Base-by-base conservation (phyloP, 129 eudicot genomes). In the Escallonia rubra region DNA sequence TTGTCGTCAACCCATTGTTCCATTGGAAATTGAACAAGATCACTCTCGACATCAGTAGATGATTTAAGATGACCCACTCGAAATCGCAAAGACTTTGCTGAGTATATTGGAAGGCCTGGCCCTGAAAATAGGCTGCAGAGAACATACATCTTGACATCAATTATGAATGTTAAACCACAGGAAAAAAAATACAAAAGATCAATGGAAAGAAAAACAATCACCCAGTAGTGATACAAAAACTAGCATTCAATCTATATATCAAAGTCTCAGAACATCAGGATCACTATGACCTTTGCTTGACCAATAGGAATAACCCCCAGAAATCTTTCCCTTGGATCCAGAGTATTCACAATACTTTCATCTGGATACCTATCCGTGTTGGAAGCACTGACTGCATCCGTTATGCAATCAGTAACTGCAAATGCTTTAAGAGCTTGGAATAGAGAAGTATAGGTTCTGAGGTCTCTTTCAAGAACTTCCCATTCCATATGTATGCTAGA, bases 361-460 rank as follows among this genome's bases (percentile, higher is more conserved):
- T 74, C 79, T 2, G 99, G 99, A 76, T 66, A 82, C 70, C 77
- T 76, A 72, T 89, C 96, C 0, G 99, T 93, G 82, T 95, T 93
- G 6, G 96, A 84, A 47, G 99, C 96, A 73, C 96, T 76, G 15
- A 93, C 58, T 40, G 96, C 90, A 51, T 76, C 63, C 11, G 62
- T 72, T 66, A 93, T 68, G 72, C 96, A 93, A 69, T 74, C 84
- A 5, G 64, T 72, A 41, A 56, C 71, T 41, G 79, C 71, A 56
- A 78, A 67, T 13, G 74, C 13, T 4, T 81, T 76, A 61, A 93
- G 81, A 11, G 90, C 88, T 61, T 72, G 81, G 41, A 77, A 82
- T 49, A 93, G 77, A 41, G 95, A 85, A 67, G 83, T 81, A 56
- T 73, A 93, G 45, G 68, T 83, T 63, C 49, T 58, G 54, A 86